Percentiles rank a stretch among this genome's conserved stretches.
Conservation (phyloP, 768 basidiomycete species). For the Collybiopsis luxurians region DNA sequence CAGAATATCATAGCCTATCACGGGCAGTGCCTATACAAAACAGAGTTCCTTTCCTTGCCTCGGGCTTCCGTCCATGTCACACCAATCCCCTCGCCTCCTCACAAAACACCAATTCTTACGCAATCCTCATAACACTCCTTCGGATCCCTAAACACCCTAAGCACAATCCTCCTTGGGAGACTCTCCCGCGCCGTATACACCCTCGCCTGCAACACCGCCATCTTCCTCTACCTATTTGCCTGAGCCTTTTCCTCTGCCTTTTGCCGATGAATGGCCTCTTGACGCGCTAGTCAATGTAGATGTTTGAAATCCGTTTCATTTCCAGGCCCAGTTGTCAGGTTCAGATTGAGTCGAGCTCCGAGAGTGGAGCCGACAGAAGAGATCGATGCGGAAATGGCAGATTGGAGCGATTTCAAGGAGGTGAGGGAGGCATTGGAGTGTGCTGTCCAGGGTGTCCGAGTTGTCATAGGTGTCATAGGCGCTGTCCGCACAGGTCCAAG, state of each 20-base stretch:
- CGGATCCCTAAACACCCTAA: constrained; percentile 69
- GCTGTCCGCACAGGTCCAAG: too few species aligned
- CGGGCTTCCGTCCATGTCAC: too few species aligned
- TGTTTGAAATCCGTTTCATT: background rate
- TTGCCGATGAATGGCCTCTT: background rate
- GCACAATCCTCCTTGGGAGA: constrained; percentile 52
- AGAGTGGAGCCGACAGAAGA: background rate
- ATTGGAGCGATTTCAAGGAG: background rate
- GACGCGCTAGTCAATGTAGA: background rate
- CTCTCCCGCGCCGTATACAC: constrained; percentile 59
- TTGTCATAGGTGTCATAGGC: background rate
- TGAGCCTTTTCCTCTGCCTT: constrained; percentile 12
- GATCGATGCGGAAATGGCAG: constrained; percentile 4
- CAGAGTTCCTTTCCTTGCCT: too few species aligned
- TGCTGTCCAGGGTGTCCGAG: constrained; percentile 16
- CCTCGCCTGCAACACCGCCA: constrained; percentile 57
- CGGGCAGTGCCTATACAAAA: too few species aligned
- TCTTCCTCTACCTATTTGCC: constrained; percentile 54
- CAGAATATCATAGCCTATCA: too few species aligned
- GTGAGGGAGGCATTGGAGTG: constrained; percentile 4
- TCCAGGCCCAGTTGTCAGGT: background rate
- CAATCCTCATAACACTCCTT: constrained; percentile 39
- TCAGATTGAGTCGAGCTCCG: background rate
- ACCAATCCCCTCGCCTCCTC: constrained; percentile 41
- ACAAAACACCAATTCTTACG: constrained; percentile 19